Evolutionary conservation across 805 yeast genomes (phyloP), one percentile per base, ranked within the genome.

Genomic region (Yamadazyma endophytica): DNA sequence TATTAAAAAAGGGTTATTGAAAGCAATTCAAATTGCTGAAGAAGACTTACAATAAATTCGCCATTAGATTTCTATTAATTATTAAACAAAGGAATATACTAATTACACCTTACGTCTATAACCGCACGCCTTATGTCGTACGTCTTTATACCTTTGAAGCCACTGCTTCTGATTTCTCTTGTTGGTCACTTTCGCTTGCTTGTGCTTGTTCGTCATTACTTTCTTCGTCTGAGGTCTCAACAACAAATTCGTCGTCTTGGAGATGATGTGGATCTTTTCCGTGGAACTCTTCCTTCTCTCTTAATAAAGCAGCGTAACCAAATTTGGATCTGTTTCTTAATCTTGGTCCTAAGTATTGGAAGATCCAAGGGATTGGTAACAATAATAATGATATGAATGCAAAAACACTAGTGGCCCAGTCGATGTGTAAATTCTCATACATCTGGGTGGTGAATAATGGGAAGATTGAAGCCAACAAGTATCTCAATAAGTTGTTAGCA

Each of bases 381-480:
- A 82, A 63, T 0, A 77, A 82, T 19, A 87, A 55, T 6, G 86
- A 70, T 50, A 82, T 70, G 44, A 82, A 77, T 0, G 64, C 79
- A 56, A 82, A 75, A 6, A 81, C 44, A 0, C 87, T 73, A 19
- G 82, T 64, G 8, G 95, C 96, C 94, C 95, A 86, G 46, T 75
- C 83, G 43, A 79, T 74, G 23, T 77, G 77, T 48, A 88, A 63
- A 26, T 69, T 77, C 13, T 70, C 53, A 61, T 82, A 80, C 95
- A 88, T 84, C 58, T 87, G 96, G 13, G 78, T 73, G 1, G 88
- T 83, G 60, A 88, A 87, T 37, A 88, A 65, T 34, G 96, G 96
- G 68, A 88, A 80, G 13, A 79, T 84, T 5, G 86, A 77, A 7
- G 94, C 86, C 39, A 82, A 53, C 19, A 80, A 44, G 51, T 85